Base-by-base conservation (phyloP, 306 rosid genomes). In the Biancaea sappan region DNA sequence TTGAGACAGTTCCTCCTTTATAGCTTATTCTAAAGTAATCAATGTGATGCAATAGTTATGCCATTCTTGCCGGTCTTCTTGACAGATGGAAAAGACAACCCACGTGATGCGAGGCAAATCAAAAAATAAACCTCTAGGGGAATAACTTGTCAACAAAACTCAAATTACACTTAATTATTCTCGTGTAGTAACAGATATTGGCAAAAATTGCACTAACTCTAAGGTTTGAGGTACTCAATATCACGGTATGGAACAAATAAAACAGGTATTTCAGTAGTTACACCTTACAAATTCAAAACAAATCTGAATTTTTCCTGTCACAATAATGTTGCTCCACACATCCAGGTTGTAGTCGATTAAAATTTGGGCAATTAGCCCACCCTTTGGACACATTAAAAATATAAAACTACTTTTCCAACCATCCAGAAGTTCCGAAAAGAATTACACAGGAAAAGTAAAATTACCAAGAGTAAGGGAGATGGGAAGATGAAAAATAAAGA, bases 301-400 rank as follows among this genome's bases (percentile, higher is more conserved):
- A 75, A 50, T 46, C 28, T 40, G 73, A 75, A 75, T 56, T 29
- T 75, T 48, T 58, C 64, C 68, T 57, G 71, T 58, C 68, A 64
- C 58, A 40, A 75, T 71, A 48, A 71, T 65, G 69, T 71, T 72
- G 41, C 51, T 47, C 76, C 81, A 40, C 73, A 83, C 69, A n/a
- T 65, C 54, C 35, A 70, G 75, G 71, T 65, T 31, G 60, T 32
- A 58, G 24, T 25, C 54, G 72, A 63, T 71, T 21, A 50, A 64
- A 29, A 59, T 12, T 77, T 59, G 63, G 72, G 73, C 37, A 62
- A 58, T 72, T 51, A 67, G 57, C 57, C 73, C 69, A n/a, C 18
- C 44, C 75, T 76, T 71, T 38, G 61, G 31, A 66, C 43, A 58
- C 75, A 37, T 15, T 24, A 2, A 2, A 70, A 72, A 51, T 47